Conservation (phyloP, 2,329 filamentous ascomycete genomes). For the Neonectria ditissima region DNA sequence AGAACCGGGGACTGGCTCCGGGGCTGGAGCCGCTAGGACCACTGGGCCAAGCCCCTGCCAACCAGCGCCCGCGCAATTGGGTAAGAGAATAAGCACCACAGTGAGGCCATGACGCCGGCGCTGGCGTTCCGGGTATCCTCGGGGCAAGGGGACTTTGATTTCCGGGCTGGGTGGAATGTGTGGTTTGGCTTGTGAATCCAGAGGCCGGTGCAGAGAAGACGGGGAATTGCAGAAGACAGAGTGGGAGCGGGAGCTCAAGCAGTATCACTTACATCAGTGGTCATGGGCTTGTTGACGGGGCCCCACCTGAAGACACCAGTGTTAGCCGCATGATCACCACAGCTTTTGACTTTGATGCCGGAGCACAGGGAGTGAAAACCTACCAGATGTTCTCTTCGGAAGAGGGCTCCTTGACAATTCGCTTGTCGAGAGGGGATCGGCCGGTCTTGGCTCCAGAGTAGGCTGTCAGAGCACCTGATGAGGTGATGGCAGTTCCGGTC, state of each 20-base stretch:
- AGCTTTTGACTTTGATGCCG: constrained; percentile 15
- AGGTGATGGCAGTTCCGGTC: constrained; percentile 96
- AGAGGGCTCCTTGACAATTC: constrained; percentile 90
- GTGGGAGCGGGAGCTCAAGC: constrained; percentile 25
- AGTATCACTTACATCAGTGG: constrained; percentile 77
- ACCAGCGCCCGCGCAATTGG: constrained; percentile 45
- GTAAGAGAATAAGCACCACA: constrained; percentile 47
- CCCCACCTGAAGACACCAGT: constrained; percentile 73
- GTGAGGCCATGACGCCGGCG: constrained; percentile 41
- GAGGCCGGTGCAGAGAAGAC: constrained; percentile 20
- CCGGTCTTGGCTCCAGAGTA: constrained; percentile 99
- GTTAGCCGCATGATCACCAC: constrained; percentile 46
- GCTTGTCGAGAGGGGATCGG: constrained; percentile 96
- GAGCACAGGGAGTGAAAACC: constrained; percentile 40
- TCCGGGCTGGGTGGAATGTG: constrained; percentile 39
- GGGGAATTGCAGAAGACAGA: constrained; percentile 19
- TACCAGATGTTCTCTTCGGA: constrained; percentile 94
- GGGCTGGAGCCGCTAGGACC: constrained; percentile 30
- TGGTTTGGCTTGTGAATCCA: constrained; percentile 34
- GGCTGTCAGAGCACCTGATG: constrained; percentile 91
- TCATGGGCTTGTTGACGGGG: constrained; percentile 99
- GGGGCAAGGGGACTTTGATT: constrained; percentile 41
- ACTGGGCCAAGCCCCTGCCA: constrained; percentile 41
- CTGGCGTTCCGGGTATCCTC: constrained; percentile 43
- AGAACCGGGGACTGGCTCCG: constrained; percentile 33